These are phyloP conservation scores for Phylloporus rhodoxanthus DNA, from an alignment of 768 basidiomycete genomes.

Conservation along the genomic window DNA sequence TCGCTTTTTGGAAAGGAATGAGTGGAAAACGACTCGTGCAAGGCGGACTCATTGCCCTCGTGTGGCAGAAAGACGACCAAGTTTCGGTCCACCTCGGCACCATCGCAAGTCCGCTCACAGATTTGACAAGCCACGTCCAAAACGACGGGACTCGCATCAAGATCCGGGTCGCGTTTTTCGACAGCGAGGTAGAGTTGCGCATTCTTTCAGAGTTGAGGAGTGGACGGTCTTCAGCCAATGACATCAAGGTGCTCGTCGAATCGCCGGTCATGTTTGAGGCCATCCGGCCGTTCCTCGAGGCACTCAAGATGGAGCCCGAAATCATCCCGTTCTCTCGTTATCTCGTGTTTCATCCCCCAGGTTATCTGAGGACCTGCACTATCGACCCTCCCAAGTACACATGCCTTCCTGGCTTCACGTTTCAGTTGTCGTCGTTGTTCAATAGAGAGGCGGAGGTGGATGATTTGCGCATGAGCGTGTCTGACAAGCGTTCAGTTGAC, in stretches of 20 bases:
- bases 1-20: slow-evolving; percentile 56
- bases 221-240: slow-evolving; percentile 20
- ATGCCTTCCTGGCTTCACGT: slow-evolving; percentile 47
- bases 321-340: slow-evolving; percentile 49
- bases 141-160: slow-evolving; percentile 31
- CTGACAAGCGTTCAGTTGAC: slow-evolving; percentile 40
- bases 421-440: slow-evolving; percentile 53
- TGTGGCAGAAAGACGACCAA: slow-evolving; percentile 36
- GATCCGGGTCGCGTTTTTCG: slow-evolving; percentile 58
- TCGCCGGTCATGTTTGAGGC: slow-evolving; percentile 62
- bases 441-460: slow-evolving; percentile 33
- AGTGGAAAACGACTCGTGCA: slow-evolving; percentile 52
- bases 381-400: slow-evolving; percentile 55
- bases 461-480: slow-evolving; percentile 38
- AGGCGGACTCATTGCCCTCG: slow-evolving; percentile 59
- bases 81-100: slow-evolving; percentile 51
- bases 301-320: slow-evolving; percentile 52
- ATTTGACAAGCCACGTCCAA: slow-evolving; percentile 43
- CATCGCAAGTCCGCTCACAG: slow-evolving; percentile 37
- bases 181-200: slow-evolving; percentile 47
- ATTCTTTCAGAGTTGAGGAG: slow-evolving; percentile 35
- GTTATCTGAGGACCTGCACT: slow-evolving; percentile 28
- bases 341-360: slow-evolving; percentile 41
- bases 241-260: slow-evolving; percentile 46
- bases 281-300: slow-evolving; percentile 61